phyloP scores from a whole-genome alignment of 768 basidiomycete genomes.

The Suillus spraguei region DNA sequence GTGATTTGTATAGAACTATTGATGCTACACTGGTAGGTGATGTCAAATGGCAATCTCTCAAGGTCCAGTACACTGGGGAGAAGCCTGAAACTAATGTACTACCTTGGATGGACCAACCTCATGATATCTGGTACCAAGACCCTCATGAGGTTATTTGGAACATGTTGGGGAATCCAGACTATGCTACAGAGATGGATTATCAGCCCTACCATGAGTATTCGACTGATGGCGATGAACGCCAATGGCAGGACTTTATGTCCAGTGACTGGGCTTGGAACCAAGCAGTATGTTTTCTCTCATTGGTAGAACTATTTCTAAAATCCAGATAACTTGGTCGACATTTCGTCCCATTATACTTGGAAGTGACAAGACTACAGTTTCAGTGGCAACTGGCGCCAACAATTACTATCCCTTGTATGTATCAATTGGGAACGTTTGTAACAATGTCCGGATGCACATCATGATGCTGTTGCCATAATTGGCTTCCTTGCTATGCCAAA shows the following conservation, averaged over 20 bases:
- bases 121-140: conserved; percentile 31
- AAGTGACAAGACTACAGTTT: conserved; percentile 31
- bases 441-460: conserved; percentile 25
- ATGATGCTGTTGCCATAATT: conserved; percentile 19
- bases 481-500: conserved; percentile 27
- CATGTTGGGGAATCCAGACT: conserved; percentile 25
- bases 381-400: conserved; percentile 26
- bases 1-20: conserved; percentile 27
- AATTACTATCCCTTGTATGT: conserved; percentile 32
- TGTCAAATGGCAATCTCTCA: conserved; percentile 31
- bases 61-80: conserved; percentile 18
- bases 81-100: conserved; percentile 17
- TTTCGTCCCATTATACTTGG: conserved; percentile 25
- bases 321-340: not conserved
- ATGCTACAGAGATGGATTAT: conserved; percentile 22
- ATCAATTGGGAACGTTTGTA: conserved; percentile 23
- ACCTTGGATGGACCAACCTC: conserved; percentile 29
- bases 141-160: conserved; percentile 20
- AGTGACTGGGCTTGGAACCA: no score
- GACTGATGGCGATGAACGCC: no score
- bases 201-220: conserved; percentile 16
- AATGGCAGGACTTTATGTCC: no score
- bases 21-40: conserved; percentile 28
- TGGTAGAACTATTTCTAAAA: no score
- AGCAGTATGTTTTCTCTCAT: no score